These are phyloP conservation scores for Kickxella alabastrina DNA, from an alignment of 192 early-diverging fungal genomes.

Conservation along the genomic window DNA sequence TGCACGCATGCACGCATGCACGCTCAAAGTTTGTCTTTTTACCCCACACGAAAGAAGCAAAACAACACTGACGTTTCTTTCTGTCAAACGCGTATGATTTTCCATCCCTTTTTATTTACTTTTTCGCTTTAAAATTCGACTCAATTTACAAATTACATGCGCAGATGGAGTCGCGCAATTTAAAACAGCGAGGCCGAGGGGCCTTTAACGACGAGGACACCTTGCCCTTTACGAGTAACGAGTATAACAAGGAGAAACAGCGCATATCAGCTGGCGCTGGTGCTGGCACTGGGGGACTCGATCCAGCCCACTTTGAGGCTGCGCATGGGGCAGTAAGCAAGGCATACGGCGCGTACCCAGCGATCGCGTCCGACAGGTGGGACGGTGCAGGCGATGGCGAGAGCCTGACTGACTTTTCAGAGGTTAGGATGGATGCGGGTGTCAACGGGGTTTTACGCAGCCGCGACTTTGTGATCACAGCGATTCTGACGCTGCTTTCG, in stretches of 20 bases:
- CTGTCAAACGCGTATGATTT: too few relatives aligned
- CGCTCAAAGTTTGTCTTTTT: too few relatives aligned
- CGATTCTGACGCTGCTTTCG: conserved; percentile 58
- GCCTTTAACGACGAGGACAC: conserved; percentile 7
- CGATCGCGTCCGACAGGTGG: background rate
- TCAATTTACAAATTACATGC: too few relatives aligned
- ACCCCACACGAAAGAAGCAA: too few relatives aligned
- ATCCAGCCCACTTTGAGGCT: background rate
- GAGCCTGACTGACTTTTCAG: conserved; percentile 29
- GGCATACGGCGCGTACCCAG: conserved; percentile 39
- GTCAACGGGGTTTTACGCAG: conserved; percentile 43
- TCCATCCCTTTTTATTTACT: too few relatives aligned
- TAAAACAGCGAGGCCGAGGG: conserved; percentile 42
- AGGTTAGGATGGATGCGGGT: conserved; percentile 17
- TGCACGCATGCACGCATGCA: too few relatives aligned
- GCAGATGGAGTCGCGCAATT: conserved; percentile 35
- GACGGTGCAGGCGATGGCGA: background rate
- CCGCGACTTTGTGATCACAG: conserved; percentile 49
- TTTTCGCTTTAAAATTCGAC: background rate
- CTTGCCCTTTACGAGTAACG: conserved; percentile 19
- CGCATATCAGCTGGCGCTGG: background rate
- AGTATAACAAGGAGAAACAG: conserved; percentile 5
- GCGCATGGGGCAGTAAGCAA: conserved; percentile 5
- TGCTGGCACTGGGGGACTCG: background rate
- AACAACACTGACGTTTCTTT: too few relatives aligned